Evolutionary conservation across 2,329 filamentous ascomycete species (phyloP).

Genomic region (Diatrype stigma): DNA sequence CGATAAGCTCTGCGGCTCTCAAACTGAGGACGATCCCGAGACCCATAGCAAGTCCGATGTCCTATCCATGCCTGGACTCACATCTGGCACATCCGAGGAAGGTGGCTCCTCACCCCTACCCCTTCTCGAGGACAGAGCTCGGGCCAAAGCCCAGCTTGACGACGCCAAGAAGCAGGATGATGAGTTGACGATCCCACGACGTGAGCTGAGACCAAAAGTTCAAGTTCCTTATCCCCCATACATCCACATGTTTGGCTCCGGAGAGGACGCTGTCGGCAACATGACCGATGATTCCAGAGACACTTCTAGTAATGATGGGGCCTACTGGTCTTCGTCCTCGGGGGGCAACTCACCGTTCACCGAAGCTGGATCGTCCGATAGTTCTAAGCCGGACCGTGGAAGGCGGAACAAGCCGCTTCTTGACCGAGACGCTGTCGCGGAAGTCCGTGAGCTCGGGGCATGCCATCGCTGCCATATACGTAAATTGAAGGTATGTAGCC

Average conservation of each 20-base stretch:
- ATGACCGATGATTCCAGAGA: background rate
- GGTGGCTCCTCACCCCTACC: background rate
- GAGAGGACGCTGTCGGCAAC: background rate
- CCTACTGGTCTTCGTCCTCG: background rate
- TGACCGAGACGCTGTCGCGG: background rate
- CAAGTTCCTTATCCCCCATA: background rate
- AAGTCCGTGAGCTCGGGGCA: background rate
- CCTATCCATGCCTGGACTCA: background rate
- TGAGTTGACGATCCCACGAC: background rate
- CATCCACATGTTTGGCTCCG: background rate
- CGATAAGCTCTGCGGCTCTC: background rate
- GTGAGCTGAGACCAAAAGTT: background rate
- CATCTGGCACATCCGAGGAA: background rate
- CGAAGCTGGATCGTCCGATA: background rate
- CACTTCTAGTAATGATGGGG: background rate
- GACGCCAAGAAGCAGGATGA: constrained; percentile 1
- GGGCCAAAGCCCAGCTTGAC: background rate
- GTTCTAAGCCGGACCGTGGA: background rate
- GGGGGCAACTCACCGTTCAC: constrained; percentile 1
- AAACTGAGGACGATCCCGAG: background rate
- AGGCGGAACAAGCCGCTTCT: background rate
- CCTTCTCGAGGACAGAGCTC: background rate
- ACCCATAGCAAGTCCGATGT: background rate
- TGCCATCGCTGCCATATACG: background rate
- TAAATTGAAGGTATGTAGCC: background rate